Evolutionary conservation across 495 filamentous ascomycete species (phyloP), one percentile per base, ranked within the genome.

Genomic region (Elaphomyces granulatus): DNA sequence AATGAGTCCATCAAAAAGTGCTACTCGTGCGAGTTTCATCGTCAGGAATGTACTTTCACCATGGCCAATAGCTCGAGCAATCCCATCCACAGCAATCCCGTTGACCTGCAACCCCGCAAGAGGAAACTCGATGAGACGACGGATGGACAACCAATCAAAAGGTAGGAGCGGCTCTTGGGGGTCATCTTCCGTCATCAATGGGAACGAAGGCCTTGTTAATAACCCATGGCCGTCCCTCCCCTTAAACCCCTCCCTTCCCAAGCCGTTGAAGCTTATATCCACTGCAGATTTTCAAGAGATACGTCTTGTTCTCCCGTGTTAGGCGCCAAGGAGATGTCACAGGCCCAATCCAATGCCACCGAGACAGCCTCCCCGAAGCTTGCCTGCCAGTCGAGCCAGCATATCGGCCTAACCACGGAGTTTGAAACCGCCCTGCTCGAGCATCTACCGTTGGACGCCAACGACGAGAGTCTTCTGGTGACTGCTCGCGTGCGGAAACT

Each of bases 71-170:
- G 23, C 10, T 32, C 49, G 21, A 31, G 18, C 15, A 35, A 45
- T 16, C 43, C 49, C 31, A 40, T 34, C 14, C 2, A 34, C 28
- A 12, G 12, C 30, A 12, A 46, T 50, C 20, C 47, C 56, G 7
- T n/a, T n/a, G 83, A 85, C 41, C 68, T 75, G 16, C 74, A 73
- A 41, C 71, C 76, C 21, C 75, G 78, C 63, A 94, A 81, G 71
- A 75, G 76, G 59, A 86, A 78, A 67, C 43, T 71, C 12, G 64
- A 68, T 35, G 56, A 63, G 0, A 43, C 50, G 28, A 58, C 58
- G 40, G 49, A 58, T 33, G 53, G 48, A 16, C 56, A 62, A 14
- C 50, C 58, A 14, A 57, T 58, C 15, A 66, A 70, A 55, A 67
- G 69, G 66, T 70, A 56, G 45, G 53, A 33, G 32, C 12, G 4